Evolutionary conservation across 2,329 filamentous ascomycete genomes (phyloP), one percentile per base, ranked within the genome.

Genomic region (Fusarium sp.): DNA sequence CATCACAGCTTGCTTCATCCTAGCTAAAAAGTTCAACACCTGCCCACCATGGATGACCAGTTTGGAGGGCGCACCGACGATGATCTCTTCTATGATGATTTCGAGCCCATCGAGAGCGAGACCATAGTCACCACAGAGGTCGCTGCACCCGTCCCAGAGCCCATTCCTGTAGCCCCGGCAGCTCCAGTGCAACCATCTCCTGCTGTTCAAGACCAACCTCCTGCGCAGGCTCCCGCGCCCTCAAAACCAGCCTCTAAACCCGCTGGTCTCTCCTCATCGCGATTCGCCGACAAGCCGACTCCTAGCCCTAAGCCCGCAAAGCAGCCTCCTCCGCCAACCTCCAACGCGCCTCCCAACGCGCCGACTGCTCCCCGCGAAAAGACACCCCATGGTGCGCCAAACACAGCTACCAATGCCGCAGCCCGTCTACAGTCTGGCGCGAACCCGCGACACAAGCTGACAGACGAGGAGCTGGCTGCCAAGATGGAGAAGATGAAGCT

Each of bases 401-500:
- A 73, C 46, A 70, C 75, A 11, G 73, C 75, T 32, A 68, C 69
- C 35, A 77, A 76, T 19, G 72, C 74, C 6, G 73, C 78, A 39
- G 68, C 75, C 9, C 83, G 84, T 9, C 70, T 83, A 9, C 75
- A 77, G 49, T 86, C 83, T 2, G 84, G 84, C 55, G 81, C 79
- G 11, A 86, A 86, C 73, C 84, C 84, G 21, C 82, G 84, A 10
- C 81, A 81, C 21, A 87, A 87, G 73, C 79, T 86, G 25, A 87
- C 84, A 0, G 84, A 88, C 0, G 74, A 76, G 1, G 82, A 88
- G 72, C 79, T 88, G 4, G 77, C 83, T 0, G 80, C 77, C 57
- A 86, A 86, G 70, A 85, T 88, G 81, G 82, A 83, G 65, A 76
- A 83, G 70, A 87, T 86, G 82, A 84, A 84, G 53, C 78, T 88